These are phyloP conservation scores for Apiospora kogelbergensis DNA, from an alignment of 2,329 filamentous ascomycete genomes.

Conservation along the genomic window DNA sequence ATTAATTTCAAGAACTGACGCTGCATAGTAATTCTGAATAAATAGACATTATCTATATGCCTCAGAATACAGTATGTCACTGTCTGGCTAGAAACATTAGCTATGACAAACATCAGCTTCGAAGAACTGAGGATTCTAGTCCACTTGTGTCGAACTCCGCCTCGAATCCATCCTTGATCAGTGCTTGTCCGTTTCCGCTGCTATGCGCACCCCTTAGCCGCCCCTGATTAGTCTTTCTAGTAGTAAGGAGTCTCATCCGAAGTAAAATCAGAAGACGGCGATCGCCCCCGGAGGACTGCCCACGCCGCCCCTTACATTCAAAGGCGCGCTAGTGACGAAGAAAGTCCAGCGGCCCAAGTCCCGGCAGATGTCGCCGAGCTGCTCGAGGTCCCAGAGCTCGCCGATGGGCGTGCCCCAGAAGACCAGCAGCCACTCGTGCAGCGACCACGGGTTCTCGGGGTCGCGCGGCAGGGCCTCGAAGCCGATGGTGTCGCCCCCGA, in stretches of 20 bases:
- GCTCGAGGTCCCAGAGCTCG: constrained; percentile 21
- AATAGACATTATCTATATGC: too few relatives aligned
- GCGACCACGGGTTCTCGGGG: constrained; percentile 17
- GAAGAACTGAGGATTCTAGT: too few relatives aligned
- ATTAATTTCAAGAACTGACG: too few relatives aligned
- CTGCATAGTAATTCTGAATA: too few relatives aligned
- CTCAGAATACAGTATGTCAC: too few relatives aligned
- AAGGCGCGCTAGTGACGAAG: constrained; percentile 19
- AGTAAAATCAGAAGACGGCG: constrained; percentile 17
- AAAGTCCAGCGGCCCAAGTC: constrained; percentile 18
- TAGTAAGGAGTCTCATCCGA: not conserved
- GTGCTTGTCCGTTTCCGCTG: not conserved
- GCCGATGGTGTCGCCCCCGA: constrained; percentile 38
- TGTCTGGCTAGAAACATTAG: not conserved
- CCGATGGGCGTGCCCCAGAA: constrained; percentile 24
- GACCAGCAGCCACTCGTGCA: constrained; percentile 22
- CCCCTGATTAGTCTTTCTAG: not conserved
- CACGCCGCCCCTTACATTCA: constrained; percentile 20
- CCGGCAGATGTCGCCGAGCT: constrained; percentile 7
- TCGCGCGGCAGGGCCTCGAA: constrained; percentile 23
- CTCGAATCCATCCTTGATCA: not conserved
- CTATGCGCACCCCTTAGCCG: not conserved
- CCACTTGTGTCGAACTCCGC: too few relatives aligned
- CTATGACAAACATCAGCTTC: not conserved
- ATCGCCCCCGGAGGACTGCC: constrained; percentile 21